Evolutionary conservation across 2,329 filamentous ascomycete genomes (phyloP).

Genomic region (Epichloe uncinata): DNA sequence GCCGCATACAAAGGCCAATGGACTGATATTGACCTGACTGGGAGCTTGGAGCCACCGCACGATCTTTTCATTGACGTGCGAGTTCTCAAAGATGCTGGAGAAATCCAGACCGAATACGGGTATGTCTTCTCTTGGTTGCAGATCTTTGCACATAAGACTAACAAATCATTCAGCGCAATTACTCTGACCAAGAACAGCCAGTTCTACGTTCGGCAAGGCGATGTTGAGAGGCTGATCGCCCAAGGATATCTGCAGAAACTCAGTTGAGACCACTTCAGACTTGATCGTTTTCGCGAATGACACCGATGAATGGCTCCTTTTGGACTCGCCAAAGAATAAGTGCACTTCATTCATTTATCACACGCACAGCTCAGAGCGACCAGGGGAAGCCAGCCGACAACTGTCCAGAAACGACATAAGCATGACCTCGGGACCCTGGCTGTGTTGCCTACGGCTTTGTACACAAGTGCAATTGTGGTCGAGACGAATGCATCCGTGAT

Average conservation of each 20-base stretch:
- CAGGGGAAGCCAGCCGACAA: not conserved
- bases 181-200: slow-evolving; percentile 97
- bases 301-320: not conserved
- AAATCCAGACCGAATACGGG: slow-evolving; percentile 99
- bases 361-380: no score
- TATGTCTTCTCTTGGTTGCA: slow-evolving; percentile 19
- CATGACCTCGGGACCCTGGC: not conserved
- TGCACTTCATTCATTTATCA: no score
- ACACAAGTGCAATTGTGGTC: not conserved
- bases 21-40: slow-evolving; percentile 94
- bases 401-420: not conserved
- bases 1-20: slow-evolving; percentile 97
- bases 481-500: not conserved
- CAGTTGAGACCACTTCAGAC: slow-evolving; percentile 38
- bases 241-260: slow-evolving; percentile 92
- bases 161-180: slow-evolving; percentile 52
- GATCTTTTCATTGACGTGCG: slow-evolving; percentile 96
- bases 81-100: slow-evolving; percentile 89
- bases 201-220: slow-evolving; percentile 89
- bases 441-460: not conserved
- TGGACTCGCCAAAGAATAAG: not conserved
- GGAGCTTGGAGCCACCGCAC: slow-evolving; percentile 82
- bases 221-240: slow-evolving; percentile 86
- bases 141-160: slow-evolving; percentile 6
- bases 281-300: not conserved